These are phyloP conservation scores for Suhomyces atakaporum DNA, from an alignment of 1,139 yeast species.

Conservation along the genomic window DNA sequence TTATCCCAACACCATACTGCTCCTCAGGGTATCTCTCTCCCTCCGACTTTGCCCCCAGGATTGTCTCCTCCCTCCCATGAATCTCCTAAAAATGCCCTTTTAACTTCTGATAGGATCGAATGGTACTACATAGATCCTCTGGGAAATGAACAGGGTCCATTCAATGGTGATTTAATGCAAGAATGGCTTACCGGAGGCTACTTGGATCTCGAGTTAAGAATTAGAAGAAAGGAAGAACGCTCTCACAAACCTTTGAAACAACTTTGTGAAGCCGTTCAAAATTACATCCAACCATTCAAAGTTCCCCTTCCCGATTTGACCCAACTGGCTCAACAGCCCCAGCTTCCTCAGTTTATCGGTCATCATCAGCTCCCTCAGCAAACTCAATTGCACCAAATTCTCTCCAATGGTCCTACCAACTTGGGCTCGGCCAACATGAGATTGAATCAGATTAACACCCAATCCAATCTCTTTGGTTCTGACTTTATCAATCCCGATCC, in stretches of 20 bases:
- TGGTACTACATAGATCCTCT: conserved; percentile 78
- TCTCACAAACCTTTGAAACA: conserved; percentile 45
- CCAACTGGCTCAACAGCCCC: conserved; percentile 6
- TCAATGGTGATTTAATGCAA: conserved; percentile 74
- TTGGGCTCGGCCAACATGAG: conserved; percentile 32
- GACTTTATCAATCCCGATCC: conserved; percentile 32
- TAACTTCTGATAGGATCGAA: conserved; percentile 43
- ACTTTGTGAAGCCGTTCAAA: conserved; percentile 49
- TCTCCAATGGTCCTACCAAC: conserved; percentile 24
- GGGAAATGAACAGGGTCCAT: conserved; percentile 80
- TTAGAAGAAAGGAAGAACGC: conserved; percentile 56
- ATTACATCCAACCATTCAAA: conserved; percentile 60
- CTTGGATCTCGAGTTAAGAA: conserved; percentile 53
- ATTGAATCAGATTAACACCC: conserved; percentile 21
- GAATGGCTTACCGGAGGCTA: conserved; percentile 71
- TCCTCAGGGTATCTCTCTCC: conserved; percentile 1
- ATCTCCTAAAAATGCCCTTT: conserved; percentile 13
- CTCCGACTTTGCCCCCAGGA: conserved; percentile 23
- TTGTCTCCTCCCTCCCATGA: conserved; percentile 12
- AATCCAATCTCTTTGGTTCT: conserved; percentile 27
- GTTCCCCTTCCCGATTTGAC: conserved; percentile 42
- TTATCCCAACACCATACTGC: neutral
- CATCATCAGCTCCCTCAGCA: conserved; percentile 15
- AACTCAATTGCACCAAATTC: conserved; percentile 26
- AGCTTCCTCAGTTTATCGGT: conserved; percentile 10